Base-by-base conservation (phyloP, 257 asterid genomes). In the Plantago elongata region DNA sequence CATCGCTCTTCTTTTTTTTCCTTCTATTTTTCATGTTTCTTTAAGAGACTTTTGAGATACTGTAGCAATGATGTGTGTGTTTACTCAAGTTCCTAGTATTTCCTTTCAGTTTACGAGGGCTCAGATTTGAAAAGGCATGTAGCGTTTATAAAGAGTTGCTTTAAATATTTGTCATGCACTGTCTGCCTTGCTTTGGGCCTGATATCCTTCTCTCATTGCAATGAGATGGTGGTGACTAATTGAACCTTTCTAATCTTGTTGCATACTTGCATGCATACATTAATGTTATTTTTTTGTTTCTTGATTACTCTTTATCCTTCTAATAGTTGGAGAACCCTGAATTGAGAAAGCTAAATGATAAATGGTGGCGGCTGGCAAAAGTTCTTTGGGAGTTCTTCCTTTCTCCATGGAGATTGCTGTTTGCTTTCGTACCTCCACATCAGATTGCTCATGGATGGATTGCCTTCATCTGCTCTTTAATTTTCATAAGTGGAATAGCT, bases 381-480 rank as follows among this genome's bases (percentile, higher is more conserved):
- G 72, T 64, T 59, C 72, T 59, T n/a, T 91, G 88, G 95, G 74
- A 74, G 74, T 70, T 69, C 65, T 81, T 86, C 69, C 80, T 75
- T 74, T 83, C 76, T 51, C 98, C 97, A 5, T 91, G 97, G 98
- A 80, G 88, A 75, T 68, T 88, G 13, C 68, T 91, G 52, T 91
- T 91, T 61, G 98, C 97, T 6, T 78, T 88, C 65, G 89, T 89
- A 51, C 97, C 97, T 62, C 95, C 97, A 8, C 80, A 77, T 83
- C 95, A 88, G 71, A 88, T 88, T 61, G 97, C 95, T 59, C 90
- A 91, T 65, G 98, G 97, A 50, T 91, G 97, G 98, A 69, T 86
- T 69, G 91, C 98, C 65, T 91, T 91, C 81, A 45, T 84, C 46
- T 74, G 80, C 75, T 83, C 97, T 34, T 70, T 91, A 68, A 46